Evolutionary conservation across 2,329 filamentous ascomycete genomes (phyloP), one percentile per base, ranked within the genome.

Genomic region (Colletotrichum liriopes): DNA sequence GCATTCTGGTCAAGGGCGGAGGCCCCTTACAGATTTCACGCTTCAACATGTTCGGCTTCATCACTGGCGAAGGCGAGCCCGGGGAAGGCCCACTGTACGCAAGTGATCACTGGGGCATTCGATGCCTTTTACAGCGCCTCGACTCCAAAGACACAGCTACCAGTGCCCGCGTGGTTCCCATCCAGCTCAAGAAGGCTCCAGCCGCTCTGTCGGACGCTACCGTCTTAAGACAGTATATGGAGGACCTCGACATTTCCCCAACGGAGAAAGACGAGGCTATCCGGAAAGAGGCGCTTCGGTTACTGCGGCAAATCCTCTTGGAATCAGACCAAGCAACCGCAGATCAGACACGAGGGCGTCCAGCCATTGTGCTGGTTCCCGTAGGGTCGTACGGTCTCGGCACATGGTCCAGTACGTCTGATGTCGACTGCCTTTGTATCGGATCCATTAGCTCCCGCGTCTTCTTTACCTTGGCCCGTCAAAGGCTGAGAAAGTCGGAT

Each of bases 301-400:
- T 87, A 0, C 79, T 92, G 2, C 84, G 85, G 67, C 74, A 78
- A 2, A 77, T 84, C 43, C 74, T 89, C 55, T 73, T 83, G 56
- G 81, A 87, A 54, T 71, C 78, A 9, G 76, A 75, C 61, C 63
- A 67, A 5, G 41, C 59, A 14, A 45, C 51, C 18, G 16, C 65
- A 16, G 71, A 75, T 4, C 39, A 52, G 51, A 26, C 35, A 35
- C 71, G 23, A 51, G 63, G 51, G 73, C 73, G 79, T 26, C 77
- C 79, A 9, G 76, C 77, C 2, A 78, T 92, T 47, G 81, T 90
- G 1, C 77, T 93, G 9, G 84, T 89, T 7, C 85, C 91, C 0
- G 89, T 93, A n/a, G 92, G 91, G 0, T 93, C 91, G 0, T 92
- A 91, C 76, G 89, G 88, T 3, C 81, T 93, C 3, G 88, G 87